phyloP scores from a whole-genome alignment of 2,329 filamentous ascomycete genomes.

The Paracorniculantispora psalliotae region DNA sequence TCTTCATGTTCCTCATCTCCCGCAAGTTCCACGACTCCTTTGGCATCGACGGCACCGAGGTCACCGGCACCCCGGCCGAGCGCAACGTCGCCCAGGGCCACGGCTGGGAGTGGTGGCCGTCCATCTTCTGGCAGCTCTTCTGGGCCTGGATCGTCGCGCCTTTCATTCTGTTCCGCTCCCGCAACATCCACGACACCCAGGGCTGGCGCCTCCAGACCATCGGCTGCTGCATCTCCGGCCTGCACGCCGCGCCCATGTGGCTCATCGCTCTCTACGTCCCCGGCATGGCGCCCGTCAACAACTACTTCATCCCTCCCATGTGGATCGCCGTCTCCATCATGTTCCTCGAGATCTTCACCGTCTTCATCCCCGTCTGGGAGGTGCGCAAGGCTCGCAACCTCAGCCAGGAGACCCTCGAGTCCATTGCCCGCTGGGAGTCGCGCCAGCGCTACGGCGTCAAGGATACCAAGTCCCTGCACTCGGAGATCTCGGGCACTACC shows the following conservation, averaged over 20 bases:
- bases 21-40: conserved; percentile 60
- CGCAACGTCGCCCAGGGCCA: conserved; percentile 39
- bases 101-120: conserved; percentile 67
- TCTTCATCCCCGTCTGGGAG: conserved; percentile 59
- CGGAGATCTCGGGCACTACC: conserved; percentile 28
- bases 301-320: conserved; percentile 54
- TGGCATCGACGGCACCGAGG: conserved; percentile 57
- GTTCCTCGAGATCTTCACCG: conserved; percentile 57
- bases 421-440: conserved; percentile 44
- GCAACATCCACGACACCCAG: conserved; percentile 58
- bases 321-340: conserved; percentile 61
- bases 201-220: conserved; percentile 63
- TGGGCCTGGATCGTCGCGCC: conserved; percentile 61
- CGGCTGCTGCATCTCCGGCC: conserved; percentile 43
- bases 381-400: conserved; percentile 42
- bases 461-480: conserved; percentile 29
- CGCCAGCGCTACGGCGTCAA: conserved; percentile 26
- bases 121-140: conserved; percentile 58
- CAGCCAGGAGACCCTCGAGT: conserved; percentile 43
- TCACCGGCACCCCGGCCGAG: conserved; percentile 49
- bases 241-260: conserved; percentile 64
- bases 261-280: conserved; percentile 53
- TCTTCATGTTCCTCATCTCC: conserved; percentile 59
- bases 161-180: conserved; percentile 55
- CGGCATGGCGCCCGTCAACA: conserved; percentile 46